phyloP scores from a whole-genome alignment of 2,329 filamentous ascomycete species.

The Tolypocladium ophioglossoides region DNA sequence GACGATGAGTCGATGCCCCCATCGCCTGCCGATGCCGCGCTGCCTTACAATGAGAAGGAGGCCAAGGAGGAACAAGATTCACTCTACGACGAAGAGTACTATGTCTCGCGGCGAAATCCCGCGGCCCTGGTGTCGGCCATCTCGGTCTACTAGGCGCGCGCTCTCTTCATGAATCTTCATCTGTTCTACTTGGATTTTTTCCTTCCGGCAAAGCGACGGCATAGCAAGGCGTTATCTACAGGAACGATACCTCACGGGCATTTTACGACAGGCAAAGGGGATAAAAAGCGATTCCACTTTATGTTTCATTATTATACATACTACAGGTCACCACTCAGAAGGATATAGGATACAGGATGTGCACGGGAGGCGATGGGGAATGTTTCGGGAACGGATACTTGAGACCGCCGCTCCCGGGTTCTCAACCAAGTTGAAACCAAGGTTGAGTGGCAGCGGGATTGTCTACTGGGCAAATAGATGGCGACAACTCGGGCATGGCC shows the following conservation, averaged over 20 bases:
- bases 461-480: not conserved
- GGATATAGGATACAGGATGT: conserved; percentile 1
- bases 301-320: not conserved
- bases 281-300: conserved; percentile 4
- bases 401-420: conserved; percentile 1
- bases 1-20: conserved; percentile 71
- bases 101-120: conserved; percentile 40
- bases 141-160: conserved; percentile 40
- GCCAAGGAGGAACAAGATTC: conserved; percentile 29
- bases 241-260: conserved; percentile 18
- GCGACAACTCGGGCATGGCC: not conserved
- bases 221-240: conserved; percentile 16
- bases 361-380: not conserved
- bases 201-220: conserved; percentile 14
- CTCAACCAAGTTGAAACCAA: not conserved
- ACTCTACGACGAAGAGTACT: conserved; percentile 43
- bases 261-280: conserved; percentile 9
- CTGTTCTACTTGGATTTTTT: conserved; percentile 3
- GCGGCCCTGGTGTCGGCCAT: conserved; percentile 42
- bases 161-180: not conserved
- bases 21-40: conserved; percentile 48
- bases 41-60: conserved; percentile 53
- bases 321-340: conserved; percentile 5
- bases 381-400: not conserved
- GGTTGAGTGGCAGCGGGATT: conserved; percentile 1